Evolutionary conservation across 495 filamentous ascomycete genomes (phyloP).

Genomic region (Daldinia childiae): DNA sequence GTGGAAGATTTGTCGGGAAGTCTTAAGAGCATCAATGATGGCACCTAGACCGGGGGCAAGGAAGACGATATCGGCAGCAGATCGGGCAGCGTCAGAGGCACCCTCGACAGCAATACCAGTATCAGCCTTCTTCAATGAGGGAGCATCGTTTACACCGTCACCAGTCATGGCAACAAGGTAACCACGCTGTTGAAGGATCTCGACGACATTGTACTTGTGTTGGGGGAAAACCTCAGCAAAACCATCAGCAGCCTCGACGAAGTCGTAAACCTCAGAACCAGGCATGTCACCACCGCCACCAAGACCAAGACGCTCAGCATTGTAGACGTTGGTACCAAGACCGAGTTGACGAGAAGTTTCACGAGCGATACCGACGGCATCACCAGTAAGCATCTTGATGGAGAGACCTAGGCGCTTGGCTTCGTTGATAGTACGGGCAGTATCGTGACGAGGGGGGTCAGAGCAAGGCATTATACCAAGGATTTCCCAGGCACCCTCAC

Average conservation of each 20-base stretch:
- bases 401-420: conserved; percentile 86
- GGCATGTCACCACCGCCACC: conserved; percentile 90
- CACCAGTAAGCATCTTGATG: conserved; percentile 97
- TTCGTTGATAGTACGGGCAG: conserved; percentile 88
- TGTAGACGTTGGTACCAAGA: conserved; percentile 93
- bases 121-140: conserved; percentile 95
- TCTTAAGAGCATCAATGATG: conserved; percentile 93
- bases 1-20: conserved; percentile 94
- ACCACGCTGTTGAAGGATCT: conserved; percentile 95
- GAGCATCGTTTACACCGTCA: conserved; percentile 97
- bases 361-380: conserved; percentile 91
- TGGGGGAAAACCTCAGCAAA: conserved; percentile 97
- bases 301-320: conserved; percentile 84
- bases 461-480: conserved; percentile 94
- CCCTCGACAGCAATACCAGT: conserved; percentile 94
- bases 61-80: conserved; percentile 94
- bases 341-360: conserved; percentile 90
- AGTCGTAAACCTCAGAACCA: conserved; percentile 91
- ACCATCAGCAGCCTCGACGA: conserved; percentile 94
- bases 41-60: conserved; percentile 88
- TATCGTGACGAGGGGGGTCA: conserved; percentile 91
- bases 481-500: conserved; percentile 81
- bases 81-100: conserved; percentile 90
- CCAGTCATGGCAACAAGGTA: conserved; percentile 98
- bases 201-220: conserved; percentile 97